Base-by-base conservation (phyloP, 495 filamentous ascomycete species). In the Penicillium lagena region DNA sequence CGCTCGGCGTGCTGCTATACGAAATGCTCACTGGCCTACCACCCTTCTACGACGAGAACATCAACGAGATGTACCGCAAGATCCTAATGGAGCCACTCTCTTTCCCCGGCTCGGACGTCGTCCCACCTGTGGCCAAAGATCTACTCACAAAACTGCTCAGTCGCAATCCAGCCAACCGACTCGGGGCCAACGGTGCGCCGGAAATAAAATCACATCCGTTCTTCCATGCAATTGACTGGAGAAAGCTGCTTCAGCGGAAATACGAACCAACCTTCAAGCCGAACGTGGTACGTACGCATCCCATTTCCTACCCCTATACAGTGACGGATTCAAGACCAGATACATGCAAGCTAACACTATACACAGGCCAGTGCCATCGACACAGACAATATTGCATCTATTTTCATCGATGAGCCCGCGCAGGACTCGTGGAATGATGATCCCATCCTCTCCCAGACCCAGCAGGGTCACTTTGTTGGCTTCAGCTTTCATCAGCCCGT, bases 1-100 rank as follows among this genome's bases (percentile, higher is more conserved):
- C 94, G 14, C 77, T 99, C 10, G 93, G 93, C 56, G 94, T 99
- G 39, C 78, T 99, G 40, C 79, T 99, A 14, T 99, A 96, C 62
- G 93, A 99, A 73, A 99, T 99, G 93, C 69, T 97, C 72, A 97
- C 94, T n/a, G 93, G 93, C 43, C 73, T 97, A 22, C 94, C 94
- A 29, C 93, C 93, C 2, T 99, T 97, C 71, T 99, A 99, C 66
- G 90, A 97, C 52, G 93, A 99, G 65, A 96, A 97, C 64, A 96
- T 89, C 56, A 97, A 97, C 56, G 91, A 97, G 68, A 99, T 99
- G 93, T 99, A 99, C 66, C 84, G 89, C 55, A 97, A 97, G 79
- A 99, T 99, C 54, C 71, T 97, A 30, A 89, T 90, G 40, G 93
- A 96, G 60, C 91, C 93, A 31, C 71, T 99, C 33, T 89, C 95